Evolutionary conservation across 2,329 filamentous ascomycete species (phyloP), one percentile per base, ranked within the genome.

Genomic region (Fusarium sp.): DNA sequence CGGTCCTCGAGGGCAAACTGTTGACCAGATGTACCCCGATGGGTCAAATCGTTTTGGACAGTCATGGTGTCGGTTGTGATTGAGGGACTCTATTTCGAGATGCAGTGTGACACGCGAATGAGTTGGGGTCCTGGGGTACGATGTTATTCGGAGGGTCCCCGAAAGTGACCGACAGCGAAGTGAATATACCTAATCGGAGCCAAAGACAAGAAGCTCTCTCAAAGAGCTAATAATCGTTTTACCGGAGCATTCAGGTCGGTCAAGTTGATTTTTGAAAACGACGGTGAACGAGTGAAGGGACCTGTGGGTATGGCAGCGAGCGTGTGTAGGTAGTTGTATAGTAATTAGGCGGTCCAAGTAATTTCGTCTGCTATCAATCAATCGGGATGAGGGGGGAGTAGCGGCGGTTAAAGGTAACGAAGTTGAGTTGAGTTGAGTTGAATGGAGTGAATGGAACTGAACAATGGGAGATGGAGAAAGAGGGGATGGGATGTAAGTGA

Each of bases 1-100:
- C 94, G 91, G 78, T 99, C 96, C 79, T 98, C 94, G 55, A 99
- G 89, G 55, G 89, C 87, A 82, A 91, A 75, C 82, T 86, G 76
- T 79, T 84, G 83, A 57, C 87, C 84, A 52, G 87, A 84, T 73
- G 89, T 87, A 80, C 88, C 88, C 78, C 92, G 88, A 75, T 90
- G 88, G 80, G 91, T 87, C 76, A 89, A 83, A 77, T 95, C 93
- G 80, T 90, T 90, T 77, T 88, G 86, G 80, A 93, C 89, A 44
- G 92, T 93, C 93, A 97, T 97, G 73, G 77, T 89, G 74, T 66
- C 50, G 47, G 52, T 62, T 69, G 50, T 72, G 52, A 54, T 67
- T 41, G 50, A 66, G 62, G 50, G 33, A 59, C 53, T 71, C 57
- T 60, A 63, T 61, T 58, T 72, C 66, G 52, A 70, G 60, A 64